phyloP scores from a whole-genome alignment of 139 green algal genomes.

The Choricystis sp. region DNA sequence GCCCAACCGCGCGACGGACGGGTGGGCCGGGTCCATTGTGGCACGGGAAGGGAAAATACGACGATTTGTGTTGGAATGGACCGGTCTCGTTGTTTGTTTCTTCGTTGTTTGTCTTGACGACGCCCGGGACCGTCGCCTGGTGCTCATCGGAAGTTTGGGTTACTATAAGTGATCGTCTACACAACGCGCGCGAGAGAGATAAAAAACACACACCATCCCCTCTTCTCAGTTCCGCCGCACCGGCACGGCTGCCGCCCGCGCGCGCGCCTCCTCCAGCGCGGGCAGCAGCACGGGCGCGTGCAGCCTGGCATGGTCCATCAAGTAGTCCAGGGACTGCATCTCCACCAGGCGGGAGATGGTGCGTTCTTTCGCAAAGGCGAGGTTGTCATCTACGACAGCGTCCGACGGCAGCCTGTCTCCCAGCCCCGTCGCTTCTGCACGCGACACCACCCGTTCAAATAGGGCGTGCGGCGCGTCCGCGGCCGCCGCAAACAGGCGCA shows the following conservation, averaged over 20 bases:
- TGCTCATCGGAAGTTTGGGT: too few relatives aligned
- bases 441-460: not conserved
- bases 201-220: not conserved
- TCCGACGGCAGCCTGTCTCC: not conserved
- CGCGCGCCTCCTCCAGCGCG: slow-evolving; percentile 34
- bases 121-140: not conserved
- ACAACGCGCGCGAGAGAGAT: not conserved
- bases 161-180: too few relatives aligned
- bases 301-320: slow-evolving; percentile 46
- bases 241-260: not conserved
- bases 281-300: slow-evolving; percentile 57
- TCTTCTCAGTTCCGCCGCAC: not conserved
- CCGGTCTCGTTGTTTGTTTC: not conserved
- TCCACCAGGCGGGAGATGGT: slow-evolving; percentile 76
- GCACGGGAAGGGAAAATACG: not conserved
- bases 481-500: slow-evolving; percentile 41
- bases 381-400: slow-evolving; percentile 70
- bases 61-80: too few relatives aligned
- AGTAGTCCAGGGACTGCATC: slow-evolving; percentile 77
- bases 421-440: not conserved
- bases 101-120: slow-evolving; percentile 1
- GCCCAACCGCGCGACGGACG: not conserved
- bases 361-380: slow-evolving; percentile 85
- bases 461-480: not conserved
- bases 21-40: not conserved